Evolutionary conservation across 768 basidiomycete genomes (phyloP), one percentile per base, ranked within the genome.

Genomic region (Amanita molliuscula): DNA sequence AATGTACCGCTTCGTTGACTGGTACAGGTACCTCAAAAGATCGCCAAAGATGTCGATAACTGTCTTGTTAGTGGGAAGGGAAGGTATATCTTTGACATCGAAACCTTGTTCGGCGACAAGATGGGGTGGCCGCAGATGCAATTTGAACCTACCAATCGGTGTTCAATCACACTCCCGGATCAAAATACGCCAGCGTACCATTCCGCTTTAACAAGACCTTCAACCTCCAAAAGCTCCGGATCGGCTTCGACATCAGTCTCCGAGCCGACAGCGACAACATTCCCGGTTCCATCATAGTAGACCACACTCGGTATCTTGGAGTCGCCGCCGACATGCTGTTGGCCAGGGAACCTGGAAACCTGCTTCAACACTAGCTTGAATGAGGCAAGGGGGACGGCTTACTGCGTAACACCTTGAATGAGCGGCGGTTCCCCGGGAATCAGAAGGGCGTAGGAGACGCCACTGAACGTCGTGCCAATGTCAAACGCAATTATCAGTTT

Each of bases 401-500:
- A 62, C 67, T 57, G 61, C 38, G 56, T 74, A 58, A 73, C 71
- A n/a, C 66, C 67, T 26, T 61, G 58, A 18, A 73, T 73, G 16
- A 58, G 53, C 3, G 64, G 64, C 10, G 58, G 51, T 48, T 60
- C 47, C 0, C 62, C 65, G 4, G 65, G 64, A 43, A 65, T 62
- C 16, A 74, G 57, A 43, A 74, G 65, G 42, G 61, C 60, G 44
- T 38, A 37, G 10, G 10, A 46, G 10, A 77, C 63, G 4, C 73
- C 74, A 29, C 74, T 75, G 41, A 61, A 75, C 1, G 73, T 77
- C 1, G 72, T 78, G 5, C 77, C 77, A 2, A 78, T 58, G 48
- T 78, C 77, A 33, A 78, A 73, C 0, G 74, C 74, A 18, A 78
- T 53, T 5, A 77, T 71, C 4, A 78, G 61, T 53, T 68, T 69